These are phyloP conservation scores for Byssothecium circinans DNA, from an alignment of 2,329 filamentous ascomycete genomes.

Conservation along the genomic window DNA sequence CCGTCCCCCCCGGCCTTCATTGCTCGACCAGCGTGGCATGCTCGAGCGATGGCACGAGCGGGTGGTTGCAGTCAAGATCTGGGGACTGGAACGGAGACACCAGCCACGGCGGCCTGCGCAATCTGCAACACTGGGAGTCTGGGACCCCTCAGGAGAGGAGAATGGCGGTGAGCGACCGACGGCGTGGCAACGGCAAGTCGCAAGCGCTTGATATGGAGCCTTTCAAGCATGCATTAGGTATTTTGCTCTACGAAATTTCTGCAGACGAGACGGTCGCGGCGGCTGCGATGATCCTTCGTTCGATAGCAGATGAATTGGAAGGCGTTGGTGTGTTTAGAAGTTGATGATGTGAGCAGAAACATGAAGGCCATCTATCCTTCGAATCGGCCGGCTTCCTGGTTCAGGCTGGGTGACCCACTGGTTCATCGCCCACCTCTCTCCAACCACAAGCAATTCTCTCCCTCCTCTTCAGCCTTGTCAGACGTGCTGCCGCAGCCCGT, in stretches of 20 bases:
- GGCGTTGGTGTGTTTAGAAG: not conserved
- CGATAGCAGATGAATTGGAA: not conserved
- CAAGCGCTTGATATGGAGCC: slow-evolving; percentile 11
- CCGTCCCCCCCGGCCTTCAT: not conserved
- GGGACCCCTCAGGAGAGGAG: slow-evolving; percentile 16
- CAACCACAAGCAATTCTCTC: slow-evolving; percentile 27
- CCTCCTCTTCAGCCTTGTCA: slow-evolving; percentile 30
- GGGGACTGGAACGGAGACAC: slow-evolving; percentile 21
- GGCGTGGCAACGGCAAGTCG: slow-evolving; percentile 9
- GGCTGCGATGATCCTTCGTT: slow-evolving; percentile 6
- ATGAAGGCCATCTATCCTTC: slow-evolving; percentile 18
- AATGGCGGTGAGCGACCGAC: slow-evolving; percentile 27
- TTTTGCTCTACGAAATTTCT: not conserved
- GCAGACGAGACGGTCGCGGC: not conserved
- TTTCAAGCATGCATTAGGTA: not conserved
- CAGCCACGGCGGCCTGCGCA: slow-evolving; percentile 29
- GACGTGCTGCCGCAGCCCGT: slow-evolving; percentile 20
- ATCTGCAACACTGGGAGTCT: slow-evolving; percentile 17
- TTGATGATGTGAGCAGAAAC: no score
- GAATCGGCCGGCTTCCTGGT: slow-evolving; percentile 32
- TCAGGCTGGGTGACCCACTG: slow-evolving; percentile 13
- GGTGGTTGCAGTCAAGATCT: slow-evolving; percentile 13
- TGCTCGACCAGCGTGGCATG: not conserved
- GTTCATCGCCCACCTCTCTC: slow-evolving; percentile 23
- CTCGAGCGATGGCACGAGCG: not conserved